phyloP scores from a whole-genome alignment of 805 yeast genomes.

The Zygoascus biomembranicola region DNA sequence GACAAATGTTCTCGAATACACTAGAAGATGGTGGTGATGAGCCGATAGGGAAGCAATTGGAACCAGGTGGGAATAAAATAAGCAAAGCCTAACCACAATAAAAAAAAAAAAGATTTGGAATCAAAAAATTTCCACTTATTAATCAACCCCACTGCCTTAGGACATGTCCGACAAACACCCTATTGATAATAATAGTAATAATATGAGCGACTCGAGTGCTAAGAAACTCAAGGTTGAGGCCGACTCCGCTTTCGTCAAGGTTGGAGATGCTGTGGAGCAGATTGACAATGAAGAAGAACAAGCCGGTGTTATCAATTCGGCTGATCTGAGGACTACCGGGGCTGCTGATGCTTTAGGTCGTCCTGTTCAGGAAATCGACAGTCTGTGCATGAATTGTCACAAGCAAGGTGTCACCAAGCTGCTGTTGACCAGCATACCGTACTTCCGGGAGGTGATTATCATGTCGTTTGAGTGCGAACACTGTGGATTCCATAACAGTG shows the following conservation, averaged over 20 bases:
- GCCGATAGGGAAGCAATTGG: background rate
- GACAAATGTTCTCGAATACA: no score
- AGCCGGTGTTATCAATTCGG: conserved; percentile 9
- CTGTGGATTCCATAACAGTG: conserved; percentile 85
- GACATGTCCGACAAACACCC: conserved; percentile 2
- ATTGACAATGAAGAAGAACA: conserved; percentile 25
- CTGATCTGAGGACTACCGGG: conserved; percentile 53
- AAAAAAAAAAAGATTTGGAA: background rate
- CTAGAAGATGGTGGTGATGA: no score
- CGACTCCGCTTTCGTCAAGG: conserved; percentile 19
- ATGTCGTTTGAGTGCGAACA: conserved; percentile 97
- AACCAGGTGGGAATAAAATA: background rate
- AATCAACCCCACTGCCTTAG: background rate
- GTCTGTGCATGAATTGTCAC: conserved; percentile 93
- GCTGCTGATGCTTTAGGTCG: conserved; percentile 81
- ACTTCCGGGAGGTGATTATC: conserved; percentile 77
- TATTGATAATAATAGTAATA: background rate
- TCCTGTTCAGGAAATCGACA: conserved; percentile 91
- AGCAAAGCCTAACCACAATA: background rate
- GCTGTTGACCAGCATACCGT: conserved; percentile 83
- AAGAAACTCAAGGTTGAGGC: conserved; percentile 1
- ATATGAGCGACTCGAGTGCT: background rate
- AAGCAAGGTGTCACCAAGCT: conserved; percentile 76
- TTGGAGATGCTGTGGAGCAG: conserved; percentile 51
- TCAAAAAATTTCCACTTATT: background rate